Conservation (phyloP, 2,329 filamentous ascomycete genomes). For the Colletotrichum phormii region DNA sequence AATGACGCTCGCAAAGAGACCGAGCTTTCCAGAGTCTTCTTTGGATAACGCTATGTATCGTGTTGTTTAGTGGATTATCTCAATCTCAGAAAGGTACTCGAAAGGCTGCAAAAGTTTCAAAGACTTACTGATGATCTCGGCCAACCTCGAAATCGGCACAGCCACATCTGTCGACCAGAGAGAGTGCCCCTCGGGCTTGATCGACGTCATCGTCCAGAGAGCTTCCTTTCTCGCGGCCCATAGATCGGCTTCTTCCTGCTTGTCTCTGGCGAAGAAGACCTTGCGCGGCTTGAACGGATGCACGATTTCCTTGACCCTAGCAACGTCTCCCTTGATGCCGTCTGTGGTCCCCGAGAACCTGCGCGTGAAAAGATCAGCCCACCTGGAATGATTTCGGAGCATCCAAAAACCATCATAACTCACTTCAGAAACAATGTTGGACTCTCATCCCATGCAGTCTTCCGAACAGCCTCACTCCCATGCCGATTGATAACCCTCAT, state of each 20-base stretch:
- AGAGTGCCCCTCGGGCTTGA: slow-evolving; percentile 68
- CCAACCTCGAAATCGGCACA: slow-evolving; percentile 77
- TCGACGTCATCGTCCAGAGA: slow-evolving; percentile 78
- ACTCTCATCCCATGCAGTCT: slow-evolving; percentile 69
- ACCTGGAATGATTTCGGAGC: too few relatives aligned
- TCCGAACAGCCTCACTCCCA: slow-evolving; percentile 67
- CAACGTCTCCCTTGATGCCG: slow-evolving; percentile 70
- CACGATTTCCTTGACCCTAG: slow-evolving; percentile 66
- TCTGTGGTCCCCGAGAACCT: slow-evolving; percentile 73
- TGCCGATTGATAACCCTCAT: slow-evolving; percentile 75
- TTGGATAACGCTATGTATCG: slow-evolving; percentile 68
- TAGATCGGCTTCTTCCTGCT: slow-evolving; percentile 74
- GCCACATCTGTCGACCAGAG: slow-evolving; percentile 88
- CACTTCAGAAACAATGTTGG: slow-evolving; percentile 81
- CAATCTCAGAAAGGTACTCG: neutral
- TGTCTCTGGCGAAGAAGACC: slow-evolving; percentile 75
- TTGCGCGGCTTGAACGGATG: slow-evolving; percentile 61
- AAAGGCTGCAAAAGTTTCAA: neutral
- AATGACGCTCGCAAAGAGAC: slow-evolving; percentile 74
- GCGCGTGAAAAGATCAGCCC: slow-evolving; percentile 38
- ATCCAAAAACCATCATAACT: neutral
- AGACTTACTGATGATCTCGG: slow-evolving; percentile 71
- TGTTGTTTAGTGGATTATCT: neutral
- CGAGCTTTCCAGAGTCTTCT: slow-evolving; percentile 70
- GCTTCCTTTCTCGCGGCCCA: slow-evolving; percentile 83